Percentiles rank a stretch among this genome's conserved stretches.
Conservation (phyloP, 148 eudicot species). For the Camellia granthamiana region DNA sequence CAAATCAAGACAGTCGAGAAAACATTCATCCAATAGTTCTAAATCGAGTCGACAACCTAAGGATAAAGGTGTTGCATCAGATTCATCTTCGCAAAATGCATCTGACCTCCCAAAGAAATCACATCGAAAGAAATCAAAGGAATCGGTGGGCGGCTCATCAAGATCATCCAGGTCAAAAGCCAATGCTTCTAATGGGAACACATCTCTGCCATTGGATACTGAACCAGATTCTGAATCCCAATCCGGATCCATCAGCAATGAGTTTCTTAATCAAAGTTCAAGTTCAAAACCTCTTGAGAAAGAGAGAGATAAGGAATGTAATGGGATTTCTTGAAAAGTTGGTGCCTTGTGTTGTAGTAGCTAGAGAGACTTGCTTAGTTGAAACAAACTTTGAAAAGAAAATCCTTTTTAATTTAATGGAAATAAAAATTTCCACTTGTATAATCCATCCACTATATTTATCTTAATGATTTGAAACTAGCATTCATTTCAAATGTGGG, state of each 20-base stretch:
- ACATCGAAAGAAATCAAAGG: conserved; percentile 63
- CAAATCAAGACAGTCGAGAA: conserved; percentile 37
- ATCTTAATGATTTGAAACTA: neutral
- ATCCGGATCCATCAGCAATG: neutral
- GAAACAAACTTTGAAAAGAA: neutral
- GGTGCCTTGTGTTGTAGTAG: neutral
- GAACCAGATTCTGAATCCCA: neutral
- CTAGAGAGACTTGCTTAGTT: conserved; percentile 13
- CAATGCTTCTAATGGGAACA: neutral
- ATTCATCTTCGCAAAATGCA: conserved; percentile 17
- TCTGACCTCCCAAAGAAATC: conserved; percentile 64
- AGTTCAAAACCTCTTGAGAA: neutral
- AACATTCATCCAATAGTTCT: conserved; percentile 29
- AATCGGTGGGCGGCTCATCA: conserved; percentile 19
- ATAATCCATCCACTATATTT: neutral
- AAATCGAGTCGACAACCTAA: conserved; percentile 18
- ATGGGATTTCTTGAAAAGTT: conserved; percentile 1
- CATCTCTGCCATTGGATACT: neutral
- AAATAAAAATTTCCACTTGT: neutral
- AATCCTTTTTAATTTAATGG: no score
- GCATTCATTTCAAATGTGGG: neutral
- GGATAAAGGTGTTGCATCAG: conserved; percentile 1
- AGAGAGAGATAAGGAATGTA: conserved; percentile 5
- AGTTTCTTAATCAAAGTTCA: neutral
- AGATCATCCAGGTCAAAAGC: conserved; percentile 22